Evolutionary conservation across 306 rosid genomes (phyloP).

Genomic region (Glycine tomentella): DNA sequence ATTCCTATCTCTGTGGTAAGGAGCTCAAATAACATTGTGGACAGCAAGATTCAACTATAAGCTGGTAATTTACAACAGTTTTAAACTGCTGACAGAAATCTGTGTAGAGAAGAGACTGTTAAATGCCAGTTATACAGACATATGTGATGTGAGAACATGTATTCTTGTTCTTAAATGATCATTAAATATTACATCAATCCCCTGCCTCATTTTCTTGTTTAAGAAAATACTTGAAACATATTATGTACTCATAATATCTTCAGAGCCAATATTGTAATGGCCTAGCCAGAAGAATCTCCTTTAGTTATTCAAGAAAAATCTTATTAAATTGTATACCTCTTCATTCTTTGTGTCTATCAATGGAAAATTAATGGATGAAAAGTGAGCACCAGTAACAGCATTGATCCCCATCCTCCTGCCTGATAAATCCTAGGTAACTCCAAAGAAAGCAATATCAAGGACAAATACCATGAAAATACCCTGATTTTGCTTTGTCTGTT

Average conservation of each 20-base stretch:
- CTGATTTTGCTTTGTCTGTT: no score
- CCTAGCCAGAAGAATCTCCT: constrained; percentile 26
- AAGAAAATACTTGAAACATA: constrained; percentile 33
- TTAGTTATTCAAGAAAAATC: constrained; percentile 36
- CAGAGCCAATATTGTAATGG: not conserved
- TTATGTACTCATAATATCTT: no score
- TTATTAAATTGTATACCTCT: constrained; percentile 65
- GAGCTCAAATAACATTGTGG: no score
- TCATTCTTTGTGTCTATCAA: constrained; percentile 62
- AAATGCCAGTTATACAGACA: no score
- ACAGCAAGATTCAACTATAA: no score
- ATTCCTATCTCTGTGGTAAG: no score
- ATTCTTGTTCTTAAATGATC: no score
- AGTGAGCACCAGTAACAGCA: constrained; percentile 55
- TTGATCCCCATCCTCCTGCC: constrained; percentile 60
- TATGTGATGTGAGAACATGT: no score
- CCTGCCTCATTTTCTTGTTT: not conserved
- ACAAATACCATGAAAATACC: constrained; percentile 19
- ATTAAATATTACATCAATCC: not conserved
- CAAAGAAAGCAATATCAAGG: constrained; percentile 15
- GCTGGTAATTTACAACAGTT: no score
- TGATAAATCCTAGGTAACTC: constrained; percentile 65
- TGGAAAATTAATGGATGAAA: constrained; percentile 64
- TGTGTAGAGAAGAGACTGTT: no score
- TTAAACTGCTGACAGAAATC: no score